Base-by-base conservation (phyloP, 2,329 filamentous ascomycete genomes). In the Fusarium lyarnte region DNA sequence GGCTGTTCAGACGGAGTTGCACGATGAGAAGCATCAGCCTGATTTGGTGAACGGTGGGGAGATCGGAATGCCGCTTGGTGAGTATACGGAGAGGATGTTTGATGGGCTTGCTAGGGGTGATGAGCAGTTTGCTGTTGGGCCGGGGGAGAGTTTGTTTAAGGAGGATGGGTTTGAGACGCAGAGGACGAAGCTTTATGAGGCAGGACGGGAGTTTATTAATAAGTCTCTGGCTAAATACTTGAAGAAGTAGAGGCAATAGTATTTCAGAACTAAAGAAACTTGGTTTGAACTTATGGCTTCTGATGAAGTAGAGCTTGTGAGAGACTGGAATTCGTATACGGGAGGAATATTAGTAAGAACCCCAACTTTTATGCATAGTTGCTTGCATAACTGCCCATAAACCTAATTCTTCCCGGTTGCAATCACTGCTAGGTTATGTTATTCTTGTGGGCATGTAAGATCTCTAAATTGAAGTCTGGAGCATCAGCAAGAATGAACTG, bases 1-100 rank as follows among this genome's bases (percentile, higher is more conserved):
- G 0, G 78, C 78, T 6, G 77, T 78, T 27, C 76, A 79, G 66
- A 77, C 77, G 0, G 77, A 78, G 65, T n/a, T 77, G 29, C 76
- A 78, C 8, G 76, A 78, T 27, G 73, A 75, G 52, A 70, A 68
- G 14, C 75, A 77, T 33, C 77, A 78, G 39, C 71, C 76, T 54
- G 76, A 77, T 58, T 53, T 77, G 21, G 61, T 76, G 11, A 69
- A 77, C 5, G 78, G 77, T 0, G 73, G 76, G 8, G 60, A 76
- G 25, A 79, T 84, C 49, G 83, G 83, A 1, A 83, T 84, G 70
- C 78, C 81, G 2, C 70, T 84, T 39, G 78, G 29, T 2, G 77
- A 82, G 31, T 89, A 85, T 70, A 81, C 79, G 4, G 81, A 87
- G 1, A 82, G 84, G 16, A 76, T 77, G 74, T 72, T 68, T 16